Evolutionary conservation across 2,329 filamentous ascomycete species (phyloP).

Genomic region (Chaetomiaceae sp.): DNA sequence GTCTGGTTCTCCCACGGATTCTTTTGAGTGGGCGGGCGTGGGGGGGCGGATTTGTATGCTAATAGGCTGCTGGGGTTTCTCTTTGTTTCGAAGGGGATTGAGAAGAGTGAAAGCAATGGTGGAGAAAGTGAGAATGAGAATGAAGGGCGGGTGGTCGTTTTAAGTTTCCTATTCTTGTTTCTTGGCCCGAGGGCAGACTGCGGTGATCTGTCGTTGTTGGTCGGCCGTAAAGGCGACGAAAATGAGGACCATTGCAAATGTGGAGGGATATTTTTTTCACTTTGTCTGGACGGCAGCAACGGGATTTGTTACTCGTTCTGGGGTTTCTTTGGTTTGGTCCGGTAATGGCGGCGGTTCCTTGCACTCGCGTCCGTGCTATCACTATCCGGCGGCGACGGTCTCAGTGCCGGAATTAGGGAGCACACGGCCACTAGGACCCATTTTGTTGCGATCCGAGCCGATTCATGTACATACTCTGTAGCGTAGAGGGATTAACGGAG

Average conservation of each 20-base stretch:
- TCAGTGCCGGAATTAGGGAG: no score
- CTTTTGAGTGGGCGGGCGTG: not conserved
- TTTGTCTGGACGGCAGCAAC: not conserved
- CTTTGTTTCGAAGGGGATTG: no score
- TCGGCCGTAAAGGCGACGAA: no score
- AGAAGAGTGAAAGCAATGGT: not conserved
- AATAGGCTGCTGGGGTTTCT: no score
- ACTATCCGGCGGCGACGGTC: not conserved
- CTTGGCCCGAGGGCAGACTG: no score
- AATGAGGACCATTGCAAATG: no score
- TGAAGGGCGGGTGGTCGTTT: not conserved
- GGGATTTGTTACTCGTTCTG: not conserved
- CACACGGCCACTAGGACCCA: not conserved
- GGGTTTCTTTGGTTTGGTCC: not conserved
- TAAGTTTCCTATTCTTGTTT: no score
- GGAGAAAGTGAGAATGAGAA: not conserved
- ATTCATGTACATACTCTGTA: not conserved
- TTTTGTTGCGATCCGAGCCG: not conserved
- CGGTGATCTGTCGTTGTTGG: no score
- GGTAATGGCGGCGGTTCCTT: not conserved
- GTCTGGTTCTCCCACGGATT: no score
- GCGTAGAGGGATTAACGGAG: not conserved
- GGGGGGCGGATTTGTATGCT: no score
- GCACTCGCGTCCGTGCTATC: not conserved
- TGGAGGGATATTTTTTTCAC: no score